Percentiles rank a stretch among this genome's conserved stretches.
Evolutionary conservation across 2,329 filamentous ascomycete species (phyloP).

Genomic region (Arthrocladium fulminans): DNA sequence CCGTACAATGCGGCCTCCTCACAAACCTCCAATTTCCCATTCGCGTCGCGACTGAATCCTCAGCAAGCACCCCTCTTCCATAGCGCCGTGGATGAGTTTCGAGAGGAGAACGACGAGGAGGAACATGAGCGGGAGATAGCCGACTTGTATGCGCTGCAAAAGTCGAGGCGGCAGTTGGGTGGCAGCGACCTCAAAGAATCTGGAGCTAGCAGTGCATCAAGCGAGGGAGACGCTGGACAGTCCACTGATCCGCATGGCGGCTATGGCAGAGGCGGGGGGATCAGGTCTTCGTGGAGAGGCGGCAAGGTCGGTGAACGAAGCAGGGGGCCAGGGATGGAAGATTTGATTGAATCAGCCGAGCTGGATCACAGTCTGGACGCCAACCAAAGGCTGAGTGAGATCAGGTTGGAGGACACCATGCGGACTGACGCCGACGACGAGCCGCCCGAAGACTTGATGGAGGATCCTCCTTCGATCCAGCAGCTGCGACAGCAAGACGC

Average conservation of each 20-base stretch:
- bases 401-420: conserved; percentile 65
- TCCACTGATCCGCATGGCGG: conserved; percentile 31
- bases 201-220: conserved; percentile 61
- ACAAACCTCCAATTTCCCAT: conserved; percentile 66
- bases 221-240: conserved; percentile 45
- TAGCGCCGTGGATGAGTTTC: conserved; percentile 79
- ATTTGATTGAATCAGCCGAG: conserved; percentile 28
- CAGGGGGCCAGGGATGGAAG: conserved; percentile 30
- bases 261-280: conserved; percentile 40
- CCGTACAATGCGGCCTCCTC: conserved; percentile 69
- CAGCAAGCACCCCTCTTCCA: conserved; percentile 91
- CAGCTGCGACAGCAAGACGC: conserved; percentile 43
- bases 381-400: conserved; percentile 63
- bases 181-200: conserved; percentile 77
- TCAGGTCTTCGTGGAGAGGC: conserved; percentile 50
- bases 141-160: conserved; percentile 87
- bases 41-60: conserved; percentile 62
- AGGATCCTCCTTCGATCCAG: conserved; percentile 49
- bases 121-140: conserved; percentile 84
- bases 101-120: conserved; percentile 86
- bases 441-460: conserved; percentile 36
- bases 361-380: conserved; percentile 27
- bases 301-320: conserved; percentile 35
- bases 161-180: conserved; percentile 80
- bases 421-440: conserved; percentile 36